Percentiles rank a stretch among this genome's conserved stretches.
Conservation (phyloP, 148 eudicot genomes). For the Mesembryanthemum crystallinum region DNA sequence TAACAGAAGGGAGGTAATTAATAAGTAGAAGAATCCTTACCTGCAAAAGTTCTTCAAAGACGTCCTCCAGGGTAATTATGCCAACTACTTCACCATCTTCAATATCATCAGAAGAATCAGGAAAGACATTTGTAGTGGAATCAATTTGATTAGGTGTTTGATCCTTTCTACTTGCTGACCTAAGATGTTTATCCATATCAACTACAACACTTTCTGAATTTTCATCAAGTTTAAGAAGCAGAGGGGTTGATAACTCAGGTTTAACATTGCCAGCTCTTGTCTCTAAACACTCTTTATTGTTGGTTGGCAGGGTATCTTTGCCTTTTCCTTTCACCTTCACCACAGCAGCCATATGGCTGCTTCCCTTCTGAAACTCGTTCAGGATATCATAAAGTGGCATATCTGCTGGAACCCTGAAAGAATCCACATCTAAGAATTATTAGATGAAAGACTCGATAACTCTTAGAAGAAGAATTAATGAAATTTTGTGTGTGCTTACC, state of each 20-base stretch:
- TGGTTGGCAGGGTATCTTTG: conserved; percentile 28
- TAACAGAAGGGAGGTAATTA: not conserved
- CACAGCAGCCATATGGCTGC: conserved; percentile 98
- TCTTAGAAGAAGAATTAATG: not conserved
- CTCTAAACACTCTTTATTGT: conserved; percentile 30
- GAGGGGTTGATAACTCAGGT: conserved; percentile 45
- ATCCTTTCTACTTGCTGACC: conserved; percentile 18
- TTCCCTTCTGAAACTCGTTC: conserved; percentile 91
- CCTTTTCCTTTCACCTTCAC: conserved; percentile 56
- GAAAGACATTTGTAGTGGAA: conserved; percentile 29
- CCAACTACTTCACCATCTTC: conserved; percentile 92
- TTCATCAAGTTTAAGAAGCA: conserved; percentile 44
- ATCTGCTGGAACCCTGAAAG: conserved; percentile 73
- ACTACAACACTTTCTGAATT: conserved; percentile 37
- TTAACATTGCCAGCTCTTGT: conserved; percentile 23
- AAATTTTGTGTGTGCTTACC: conserved; percentile 37
- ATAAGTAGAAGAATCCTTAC: conserved; percentile 29
- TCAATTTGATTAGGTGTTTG: conserved; percentile 29
- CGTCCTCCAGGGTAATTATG: conserved; percentile 90
- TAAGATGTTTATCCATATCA: conserved; percentile 36
- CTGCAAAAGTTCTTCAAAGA: conserved; percentile 93
- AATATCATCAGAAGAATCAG: conserved; percentile 40
- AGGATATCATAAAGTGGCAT: conserved; percentile 94
- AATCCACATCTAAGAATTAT: not conserved
- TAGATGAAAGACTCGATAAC: not conserved